phyloP scores from a whole-genome alignment of 371 early-diverging fungal species.

The Mortierella sp. region DNA sequence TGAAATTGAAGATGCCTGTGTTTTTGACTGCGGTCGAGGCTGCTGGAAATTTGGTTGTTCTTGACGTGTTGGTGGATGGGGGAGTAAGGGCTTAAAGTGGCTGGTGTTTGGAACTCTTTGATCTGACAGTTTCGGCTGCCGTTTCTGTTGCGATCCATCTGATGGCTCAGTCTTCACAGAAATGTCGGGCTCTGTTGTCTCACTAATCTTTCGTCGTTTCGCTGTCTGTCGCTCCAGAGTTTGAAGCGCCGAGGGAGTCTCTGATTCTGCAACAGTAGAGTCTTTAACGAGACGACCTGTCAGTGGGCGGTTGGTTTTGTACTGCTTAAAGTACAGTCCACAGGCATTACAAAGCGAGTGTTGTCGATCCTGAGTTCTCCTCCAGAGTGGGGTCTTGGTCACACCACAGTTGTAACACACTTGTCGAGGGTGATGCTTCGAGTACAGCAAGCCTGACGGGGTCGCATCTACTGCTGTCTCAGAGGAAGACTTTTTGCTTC shows the following conservation, averaged over 20 bases:
- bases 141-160: slow-evolving; percentile 11
- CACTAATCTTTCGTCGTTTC: slow-evolving; percentile 37
- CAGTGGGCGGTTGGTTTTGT: slow-evolving; percentile 78
- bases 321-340: slow-evolving; percentile 83
- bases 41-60: slow-evolving; percentile 4
- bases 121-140: not conserved
- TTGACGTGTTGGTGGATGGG: slow-evolving; percentile 33
- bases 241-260: not conserved
- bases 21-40: not conserved
- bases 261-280: not conserved
- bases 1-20: not conserved
- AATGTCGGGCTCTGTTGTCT: slow-evolving; percentile 1
- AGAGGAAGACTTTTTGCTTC: slow-evolving; percentile 52
- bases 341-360: slow-evolving; percentile 90
- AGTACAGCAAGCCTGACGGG: not conserved
- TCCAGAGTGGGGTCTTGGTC: slow-evolving; percentile 87
- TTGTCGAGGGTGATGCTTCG: slow-evolving; percentile 63
- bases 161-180: slow-evolving; percentile 19
- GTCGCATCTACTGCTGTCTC: not conserved
- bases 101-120: slow-evolving; percentile 3
- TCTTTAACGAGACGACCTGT: slow-evolving; percentile 57
- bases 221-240: slow-evolving; percentile 10
- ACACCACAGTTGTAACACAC: slow-evolving; percentile 87
- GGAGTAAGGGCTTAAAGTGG: slow-evolving; percentile 37
- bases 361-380: slow-evolving; percentile 80